Evolutionary conservation across 345 rosid species (phyloP).

Genomic region (Salix purpurea): DNA sequence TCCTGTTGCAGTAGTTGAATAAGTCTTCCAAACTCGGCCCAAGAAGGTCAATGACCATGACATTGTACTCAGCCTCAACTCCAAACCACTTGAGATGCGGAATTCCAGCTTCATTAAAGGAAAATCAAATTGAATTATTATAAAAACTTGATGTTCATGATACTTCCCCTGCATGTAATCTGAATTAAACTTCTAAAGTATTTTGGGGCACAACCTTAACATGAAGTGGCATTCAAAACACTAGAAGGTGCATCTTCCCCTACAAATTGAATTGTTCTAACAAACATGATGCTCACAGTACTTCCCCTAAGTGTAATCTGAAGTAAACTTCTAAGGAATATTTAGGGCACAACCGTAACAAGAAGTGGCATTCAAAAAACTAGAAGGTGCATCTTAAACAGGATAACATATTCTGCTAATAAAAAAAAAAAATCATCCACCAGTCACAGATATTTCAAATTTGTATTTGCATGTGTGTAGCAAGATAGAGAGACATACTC

Average conservation of each 20-base stretch:
- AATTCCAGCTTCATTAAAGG: slow-evolving; percentile 53
- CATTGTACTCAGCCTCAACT: slow-evolving; percentile 70
- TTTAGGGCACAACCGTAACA: background rate
- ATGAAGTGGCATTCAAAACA: background rate
- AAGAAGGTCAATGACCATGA: slow-evolving; percentile 85
- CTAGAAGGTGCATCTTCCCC: background rate
- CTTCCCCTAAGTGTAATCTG: background rate
- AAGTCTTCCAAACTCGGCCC: slow-evolving; percentile 89
- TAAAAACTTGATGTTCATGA: background rate
- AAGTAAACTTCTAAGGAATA: background rate
- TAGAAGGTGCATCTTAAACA: background rate
- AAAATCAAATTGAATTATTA: slow-evolving; percentile 9
- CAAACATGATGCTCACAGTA: background rate
- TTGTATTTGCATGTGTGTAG: background rate
- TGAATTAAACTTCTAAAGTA: background rate
- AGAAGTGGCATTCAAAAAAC: background rate
- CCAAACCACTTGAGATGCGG: slow-evolving; percentile 90
- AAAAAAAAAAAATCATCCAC: background rate
- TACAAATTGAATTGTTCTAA: slow-evolving; percentile 3
- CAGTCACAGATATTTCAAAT: background rate
- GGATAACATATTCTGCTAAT: background rate
- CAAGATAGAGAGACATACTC: slow-evolving; percentile 39
- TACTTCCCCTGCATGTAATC: background rate
- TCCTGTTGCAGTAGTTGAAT: slow-evolving; percentile 75
- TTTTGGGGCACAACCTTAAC: background rate